A percentile compares a stretch with the other conserved stretches of the same genome.
These are phyloP conservation scores for Alternaria hordeiaustralica DNA, from an alignment of 2,329 filamentous ascomycete species.

Conservation along the genomic window DNA sequence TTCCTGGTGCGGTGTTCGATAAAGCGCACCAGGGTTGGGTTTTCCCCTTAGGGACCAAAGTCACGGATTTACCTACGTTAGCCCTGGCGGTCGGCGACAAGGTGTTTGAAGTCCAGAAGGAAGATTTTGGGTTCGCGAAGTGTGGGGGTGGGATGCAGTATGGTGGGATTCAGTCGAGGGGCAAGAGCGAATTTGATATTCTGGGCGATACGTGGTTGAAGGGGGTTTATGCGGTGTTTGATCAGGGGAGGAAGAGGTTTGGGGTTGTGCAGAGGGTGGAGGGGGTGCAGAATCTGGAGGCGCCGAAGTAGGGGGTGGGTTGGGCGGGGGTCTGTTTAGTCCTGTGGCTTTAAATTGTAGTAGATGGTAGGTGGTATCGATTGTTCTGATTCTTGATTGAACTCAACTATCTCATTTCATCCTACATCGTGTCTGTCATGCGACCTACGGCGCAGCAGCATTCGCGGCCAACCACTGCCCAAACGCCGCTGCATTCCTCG, in stretches of 20 bases:
- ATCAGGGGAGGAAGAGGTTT: slow-evolving; percentile 66
- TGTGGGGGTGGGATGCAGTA: slow-evolving; percentile 64
- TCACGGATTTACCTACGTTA: slow-evolving; percentile 64
- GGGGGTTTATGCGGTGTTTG: slow-evolving; percentile 70
- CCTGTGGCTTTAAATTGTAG: background rate
- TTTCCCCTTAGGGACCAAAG: slow-evolving; percentile 62
- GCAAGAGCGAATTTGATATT: slow-evolving; percentile 61
- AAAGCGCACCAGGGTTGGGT: slow-evolving; percentile 66
- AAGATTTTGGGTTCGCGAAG: slow-evolving; percentile 64
- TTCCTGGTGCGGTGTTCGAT: slow-evolving; percentile 64
- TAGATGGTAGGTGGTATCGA: background rate
- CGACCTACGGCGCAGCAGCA: slow-evolving; percentile 4
- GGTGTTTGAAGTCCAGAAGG: slow-evolving; percentile 66
- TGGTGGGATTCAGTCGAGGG: slow-evolving; percentile 68
- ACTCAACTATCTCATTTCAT: background rate
- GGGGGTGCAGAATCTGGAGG: slow-evolving; percentile 30
- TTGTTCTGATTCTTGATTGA: background rate
- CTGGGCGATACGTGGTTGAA: slow-evolving; percentile 70
- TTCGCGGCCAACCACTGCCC: slow-evolving; percentile 56
- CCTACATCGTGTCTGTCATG: background rate
- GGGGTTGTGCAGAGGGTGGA: slow-evolving; percentile 62
- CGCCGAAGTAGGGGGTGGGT: background rate
- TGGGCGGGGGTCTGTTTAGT: background rate
- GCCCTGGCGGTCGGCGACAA: slow-evolving; percentile 68
- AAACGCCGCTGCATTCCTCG: slow-evolving; percentile 77